Percentiles rank a stretch among this genome's conserved stretches.
Evolutionary conservation across 345 rosid genomes (phyloP).

Genomic region (Euphorbia lathyris): DNA sequence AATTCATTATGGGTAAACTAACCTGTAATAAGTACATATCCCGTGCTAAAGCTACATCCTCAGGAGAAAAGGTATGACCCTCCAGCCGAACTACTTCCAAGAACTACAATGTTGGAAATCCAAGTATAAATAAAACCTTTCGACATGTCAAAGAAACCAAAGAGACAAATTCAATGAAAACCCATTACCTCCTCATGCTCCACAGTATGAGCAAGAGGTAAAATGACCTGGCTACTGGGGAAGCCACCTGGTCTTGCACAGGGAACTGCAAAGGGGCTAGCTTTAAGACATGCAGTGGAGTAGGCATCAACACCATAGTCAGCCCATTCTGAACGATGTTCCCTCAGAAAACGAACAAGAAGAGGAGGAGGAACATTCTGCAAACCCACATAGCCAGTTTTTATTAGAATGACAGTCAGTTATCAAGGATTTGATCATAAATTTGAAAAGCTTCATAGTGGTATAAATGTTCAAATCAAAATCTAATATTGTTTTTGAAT

Average conservation of each 20-base stretch:
- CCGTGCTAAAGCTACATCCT: slow-evolving; percentile 74
- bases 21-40: slow-evolving; percentile 97
- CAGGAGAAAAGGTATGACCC: slow-evolving; percentile 84
- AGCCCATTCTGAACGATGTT: slow-evolving; percentile 98
- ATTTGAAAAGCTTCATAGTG: neutral
- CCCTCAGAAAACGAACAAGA: slow-evolving; percentile 87
- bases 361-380: slow-evolving; percentile 93
- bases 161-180: slow-evolving; percentile 6
- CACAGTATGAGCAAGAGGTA: slow-evolving; percentile 88
- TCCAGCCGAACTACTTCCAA: slow-evolving; percentile 94
- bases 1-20: slow-evolving; percentile 5
- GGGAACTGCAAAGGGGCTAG: slow-evolving; percentile 85
- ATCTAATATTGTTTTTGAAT: neutral
- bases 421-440: neutral
- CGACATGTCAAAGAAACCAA: neutral
- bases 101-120: slow-evolving; percentile 38
- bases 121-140: neutral
- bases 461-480: neutral
- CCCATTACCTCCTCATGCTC: slow-evolving; percentile 87
- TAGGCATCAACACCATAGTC: slow-evolving; percentile 88
- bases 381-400: slow-evolving; percentile 12
- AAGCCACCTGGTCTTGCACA: slow-evolving; percentile 82
- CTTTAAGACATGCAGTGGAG: slow-evolving; percentile 77
- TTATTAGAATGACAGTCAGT: neutral
- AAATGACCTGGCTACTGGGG: slow-evolving; percentile 84